A percentile compares a stretch with the other conserved stretches of the same genome.
Evolutionary conservation across 2,329 filamentous ascomycete genomes (phyloP).

Genomic region (Beauveria brongniartii): DNA sequence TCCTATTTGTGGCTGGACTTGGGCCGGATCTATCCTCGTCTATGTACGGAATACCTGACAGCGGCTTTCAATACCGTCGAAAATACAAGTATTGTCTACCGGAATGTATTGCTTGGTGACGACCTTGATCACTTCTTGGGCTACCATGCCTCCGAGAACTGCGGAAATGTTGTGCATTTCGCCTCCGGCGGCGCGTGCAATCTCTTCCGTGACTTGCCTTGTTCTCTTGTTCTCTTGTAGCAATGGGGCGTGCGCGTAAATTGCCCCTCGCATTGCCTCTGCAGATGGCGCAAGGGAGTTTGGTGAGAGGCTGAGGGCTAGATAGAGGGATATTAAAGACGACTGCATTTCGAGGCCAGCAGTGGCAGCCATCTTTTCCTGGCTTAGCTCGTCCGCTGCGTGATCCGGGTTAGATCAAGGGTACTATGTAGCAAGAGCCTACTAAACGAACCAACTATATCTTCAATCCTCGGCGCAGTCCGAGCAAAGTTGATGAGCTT

Average conservation of each 20-base stretch:
- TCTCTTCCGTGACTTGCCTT: conserved; percentile 51
- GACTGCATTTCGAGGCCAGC: conserved; percentile 38
- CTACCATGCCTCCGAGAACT: conserved; percentile 80
- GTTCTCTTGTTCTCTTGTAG: conserved; percentile 43
- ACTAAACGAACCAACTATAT: conserved; percentile 45
- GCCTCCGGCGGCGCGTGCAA: conserved; percentile 68
- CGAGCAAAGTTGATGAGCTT: conserved; percentile 63
- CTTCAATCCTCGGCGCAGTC: conserved; percentile 38
- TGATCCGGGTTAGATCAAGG: neutral
- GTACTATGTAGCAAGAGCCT: neutral
- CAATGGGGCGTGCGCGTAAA: conserved; percentile 36
- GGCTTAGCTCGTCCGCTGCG: conserved; percentile 45
- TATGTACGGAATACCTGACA: conserved; percentile 50
- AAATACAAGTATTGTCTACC: conserved; percentile 63
- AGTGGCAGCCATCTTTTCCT: conserved; percentile 44
- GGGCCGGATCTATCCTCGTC: neutral
- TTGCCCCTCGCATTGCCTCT: conserved; percentile 44
- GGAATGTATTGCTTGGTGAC: conserved; percentile 66
- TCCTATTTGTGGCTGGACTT: neutral
- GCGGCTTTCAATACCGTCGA: conserved; percentile 58
- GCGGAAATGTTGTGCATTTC: conserved; percentile 92
- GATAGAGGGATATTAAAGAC: conserved; percentile 61
- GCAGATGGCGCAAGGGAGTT: conserved; percentile 35
- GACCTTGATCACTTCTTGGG: conserved; percentile 95
- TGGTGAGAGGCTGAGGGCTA: conserved; percentile 52